Evolutionary conservation across 2,329 filamentous ascomycete genomes (phyloP).

Genomic region (Xylaria sp.): DNA sequence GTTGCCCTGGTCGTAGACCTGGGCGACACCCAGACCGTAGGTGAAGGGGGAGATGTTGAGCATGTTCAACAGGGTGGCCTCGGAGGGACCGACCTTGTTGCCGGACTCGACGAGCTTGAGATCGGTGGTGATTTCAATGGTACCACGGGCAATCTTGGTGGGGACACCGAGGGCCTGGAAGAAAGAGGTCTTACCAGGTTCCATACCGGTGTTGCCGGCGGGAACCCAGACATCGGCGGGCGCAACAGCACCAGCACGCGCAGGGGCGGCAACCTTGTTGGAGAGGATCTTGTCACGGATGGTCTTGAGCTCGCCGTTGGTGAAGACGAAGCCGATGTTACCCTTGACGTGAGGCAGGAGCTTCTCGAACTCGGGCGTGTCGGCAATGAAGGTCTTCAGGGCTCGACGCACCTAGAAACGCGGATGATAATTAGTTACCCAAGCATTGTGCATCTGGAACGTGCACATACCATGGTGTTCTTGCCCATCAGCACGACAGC

Average conservation of each 20-base stretch:
- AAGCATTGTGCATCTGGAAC: not conserved
- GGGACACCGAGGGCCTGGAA: constrained; percentile 99
- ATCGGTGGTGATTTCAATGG: constrained; percentile 99
- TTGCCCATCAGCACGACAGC: constrained; percentile 99
- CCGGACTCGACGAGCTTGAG: constrained; percentile 96
- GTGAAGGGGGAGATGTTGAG: constrained; percentile 99
- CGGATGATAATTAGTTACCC: too few relatives aligned
- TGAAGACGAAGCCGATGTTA: constrained; percentile 99
- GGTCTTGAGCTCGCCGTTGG: constrained; percentile 92
- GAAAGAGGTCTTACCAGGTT: constrained; percentile 99
- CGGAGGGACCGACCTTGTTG: constrained; percentile 96
- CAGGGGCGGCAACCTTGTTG: constrained; percentile 98
- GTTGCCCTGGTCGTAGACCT: constrained; percentile 99
- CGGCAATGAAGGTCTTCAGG: constrained; percentile 90
- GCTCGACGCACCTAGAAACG: constrained; percentile 83
- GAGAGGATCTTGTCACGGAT: constrained; percentile 92
- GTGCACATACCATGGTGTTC: constrained; percentile 87
- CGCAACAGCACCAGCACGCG: constrained; percentile 96
- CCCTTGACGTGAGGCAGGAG: constrained; percentile 95
- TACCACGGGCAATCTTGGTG: constrained; percentile 99
- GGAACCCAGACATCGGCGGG: constrained; percentile 94
- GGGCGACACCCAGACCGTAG: constrained; percentile 95
- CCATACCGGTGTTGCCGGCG: constrained; percentile 99
- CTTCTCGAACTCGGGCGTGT: constrained; percentile 97
- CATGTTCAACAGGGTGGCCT: constrained; percentile 99